These are phyloP conservation scores for Phytophthora sansomeana DNA, from an alignment of 352 stramenopile genomes.

Conservation along the genomic window DNA sequence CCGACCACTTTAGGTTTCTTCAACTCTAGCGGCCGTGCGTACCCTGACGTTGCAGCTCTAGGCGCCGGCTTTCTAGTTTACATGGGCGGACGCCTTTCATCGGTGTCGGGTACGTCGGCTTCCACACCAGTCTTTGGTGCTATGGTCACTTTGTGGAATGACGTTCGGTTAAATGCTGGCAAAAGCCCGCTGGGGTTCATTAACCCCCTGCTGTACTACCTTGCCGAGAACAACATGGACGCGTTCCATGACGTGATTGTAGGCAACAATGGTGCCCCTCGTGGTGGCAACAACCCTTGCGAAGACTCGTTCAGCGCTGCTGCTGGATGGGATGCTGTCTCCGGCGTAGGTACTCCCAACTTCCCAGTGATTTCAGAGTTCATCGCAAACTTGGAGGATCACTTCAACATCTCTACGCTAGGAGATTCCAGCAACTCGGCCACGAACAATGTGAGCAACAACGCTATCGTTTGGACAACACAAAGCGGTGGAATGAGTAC, in stretches of 20 bases:
- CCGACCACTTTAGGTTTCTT: conserved; percentile 69
- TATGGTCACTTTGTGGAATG: conserved; percentile 92
- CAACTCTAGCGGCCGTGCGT: conserved; percentile 85
- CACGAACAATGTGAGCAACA: conserved; percentile 13
- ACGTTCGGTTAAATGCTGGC: conserved; percentile 78
- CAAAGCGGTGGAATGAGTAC: conserved; percentile 31
- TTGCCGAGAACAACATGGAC: conserved; percentile 53
- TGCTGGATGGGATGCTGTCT: conserved; percentile 89
- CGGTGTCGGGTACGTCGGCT: conserved; percentile 85
- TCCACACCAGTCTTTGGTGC: conserved; percentile 86
- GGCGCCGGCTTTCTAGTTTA: conserved; percentile 76
- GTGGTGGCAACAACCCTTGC: conserved; percentile 57
- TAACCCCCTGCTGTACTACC: conserved; percentile 87
- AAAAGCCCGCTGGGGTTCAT: conserved; percentile 89
- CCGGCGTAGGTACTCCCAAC: conserved; percentile 88
- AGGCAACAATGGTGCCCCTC: conserved; percentile 81
- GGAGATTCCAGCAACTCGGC: conserved; percentile 12
- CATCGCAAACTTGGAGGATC: conserved; percentile 55
- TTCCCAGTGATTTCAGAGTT: conserved; percentile 75
- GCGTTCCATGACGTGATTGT: conserved; percentile 90
- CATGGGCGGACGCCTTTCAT: conserved; percentile 54
- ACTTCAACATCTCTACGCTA: conserved; percentile 54
- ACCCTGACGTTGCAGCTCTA: conserved; percentile 89
- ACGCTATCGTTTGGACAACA: conserved; percentile 15
- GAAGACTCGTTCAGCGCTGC: conserved; percentile 83